These are phyloP conservation scores for Pichia sp. DNA, from an alignment of 1,139 yeast genomes.

Conservation along the genomic window DNA sequence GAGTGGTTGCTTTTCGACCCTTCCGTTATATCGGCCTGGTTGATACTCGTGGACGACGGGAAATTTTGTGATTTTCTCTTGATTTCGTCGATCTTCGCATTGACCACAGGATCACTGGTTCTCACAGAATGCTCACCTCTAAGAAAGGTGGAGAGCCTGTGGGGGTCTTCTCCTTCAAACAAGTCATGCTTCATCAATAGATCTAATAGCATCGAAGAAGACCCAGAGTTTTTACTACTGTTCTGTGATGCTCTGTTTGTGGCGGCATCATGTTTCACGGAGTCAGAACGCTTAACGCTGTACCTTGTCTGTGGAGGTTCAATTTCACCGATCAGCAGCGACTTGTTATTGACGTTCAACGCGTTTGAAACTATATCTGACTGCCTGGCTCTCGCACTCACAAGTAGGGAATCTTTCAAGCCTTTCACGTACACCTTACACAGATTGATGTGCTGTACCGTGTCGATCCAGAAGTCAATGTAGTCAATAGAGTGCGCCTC, in stretches of 20 bases:
- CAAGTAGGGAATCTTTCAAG: slow-evolving; percentile 46
- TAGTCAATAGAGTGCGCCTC: slow-evolving; percentile 85
- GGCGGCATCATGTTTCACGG: background rate
- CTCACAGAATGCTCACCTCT: slow-evolving; percentile 47
- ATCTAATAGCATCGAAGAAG: slow-evolving; percentile 51
- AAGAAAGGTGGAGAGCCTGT: slow-evolving; percentile 48
- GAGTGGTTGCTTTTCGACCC: background rate
- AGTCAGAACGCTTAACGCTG: background rate
- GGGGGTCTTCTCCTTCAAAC: slow-evolving; percentile 47
- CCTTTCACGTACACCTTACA: slow-evolving; percentile 86
- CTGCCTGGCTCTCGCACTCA: slow-evolving; percentile 25
- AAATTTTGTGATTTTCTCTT: slow-evolving; percentile 25
- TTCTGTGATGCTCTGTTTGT: slow-evolving; percentile 15
- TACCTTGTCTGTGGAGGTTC: slow-evolving; percentile 16
- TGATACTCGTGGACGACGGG: slow-evolving; percentile 5
- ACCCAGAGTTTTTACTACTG: slow-evolving; percentile 29
- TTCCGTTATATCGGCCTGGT: background rate
- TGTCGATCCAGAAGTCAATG: slow-evolving; percentile 90
- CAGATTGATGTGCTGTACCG: slow-evolving; percentile 78
- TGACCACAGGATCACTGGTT: slow-evolving; percentile 38
- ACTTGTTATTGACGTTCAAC: slow-evolving; percentile 1
- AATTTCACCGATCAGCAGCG: background rate
- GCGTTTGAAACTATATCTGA: slow-evolving; percentile 18
- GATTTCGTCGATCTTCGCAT: slow-evolving; percentile 31
- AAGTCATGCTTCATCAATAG: slow-evolving; percentile 52